Evolutionary conservation across 177 flowering plant species (phyloP), one percentile per base, ranked within the genome.

Genomic region (Telopea speciosissima): DNA sequence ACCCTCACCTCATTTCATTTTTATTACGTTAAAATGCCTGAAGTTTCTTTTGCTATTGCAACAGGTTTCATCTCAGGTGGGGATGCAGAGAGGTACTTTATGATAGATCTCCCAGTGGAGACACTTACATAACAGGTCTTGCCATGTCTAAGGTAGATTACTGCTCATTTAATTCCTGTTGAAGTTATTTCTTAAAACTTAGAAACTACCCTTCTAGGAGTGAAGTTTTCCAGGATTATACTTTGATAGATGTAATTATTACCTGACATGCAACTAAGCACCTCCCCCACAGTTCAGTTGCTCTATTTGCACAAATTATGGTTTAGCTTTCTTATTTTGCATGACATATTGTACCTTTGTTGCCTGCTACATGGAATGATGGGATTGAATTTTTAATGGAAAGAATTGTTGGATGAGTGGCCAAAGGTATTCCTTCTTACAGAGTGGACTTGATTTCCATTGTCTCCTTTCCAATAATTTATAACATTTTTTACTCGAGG

Each of bases 31-130:
- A 49, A 10, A 3, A 16, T 19, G 4, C 13, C 17, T 49, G 17
- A 49, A 49, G 2, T 31, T 36, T 62, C 64, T 42, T 63, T 68
- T 24, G 60, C 66, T 79, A 63, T 66, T 69, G 40, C 56, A 67
- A 72, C 84, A 94, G 97, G 84, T 92, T 95, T 74, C 99, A 95
- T 78, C 87, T 95, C 64, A 84, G 99, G 83, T 95, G 97, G 99
- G 99, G 99, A 67, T 95, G 99, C 83, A 88, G 97, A 81, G 82
- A 95, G 76, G 76, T 95, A 70, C 92, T 85, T 54, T 89, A 88
- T 79, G 91, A 87, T 71, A 83, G 77, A 83, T 79, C 83, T 67
- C 77, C 82, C n/a, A 83, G 86, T 85, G 99, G 97, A 67, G 82
- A 83, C 25, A 84, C 85, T 65, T 84, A 85, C 78, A 81, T 92